phyloP scores from a whole-genome alignment of 1,139 yeast species.

The Zygoascus hellenicus region DNA sequence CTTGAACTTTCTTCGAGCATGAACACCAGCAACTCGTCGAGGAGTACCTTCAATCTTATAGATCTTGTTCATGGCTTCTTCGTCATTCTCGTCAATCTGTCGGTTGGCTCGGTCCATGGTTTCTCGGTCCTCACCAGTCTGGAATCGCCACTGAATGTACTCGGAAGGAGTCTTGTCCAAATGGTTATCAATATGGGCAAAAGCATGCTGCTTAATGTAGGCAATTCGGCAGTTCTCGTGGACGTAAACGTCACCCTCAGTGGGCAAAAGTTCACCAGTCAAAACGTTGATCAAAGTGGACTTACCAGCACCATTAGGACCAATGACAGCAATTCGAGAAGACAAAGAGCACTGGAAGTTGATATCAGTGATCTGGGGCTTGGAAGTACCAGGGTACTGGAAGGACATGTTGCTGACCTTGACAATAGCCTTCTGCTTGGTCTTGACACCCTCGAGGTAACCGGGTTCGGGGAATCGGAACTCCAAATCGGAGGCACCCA shows the following conservation, averaged over 20 bases:
- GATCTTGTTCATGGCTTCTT: slow-evolving; percentile 97
- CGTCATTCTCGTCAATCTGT: slow-evolving; percentile 95
- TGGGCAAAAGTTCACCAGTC: slow-evolving; percentile 99
- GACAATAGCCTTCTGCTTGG: slow-evolving; percentile 99
- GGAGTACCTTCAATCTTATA: slow-evolving; percentile 98
- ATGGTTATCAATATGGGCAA: slow-evolving; percentile 97
- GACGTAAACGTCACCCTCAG: slow-evolving; percentile 95
- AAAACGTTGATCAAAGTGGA: slow-evolving; percentile 96
- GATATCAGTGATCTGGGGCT: slow-evolving; percentile 86
- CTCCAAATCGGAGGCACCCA: slow-evolving; percentile 95
- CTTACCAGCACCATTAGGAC: slow-evolving; percentile 99
- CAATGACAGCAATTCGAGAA: slow-evolving; percentile 99
- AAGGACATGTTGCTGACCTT: slow-evolving; percentile 93
- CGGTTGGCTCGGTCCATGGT: slow-evolving; percentile 99
- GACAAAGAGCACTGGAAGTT: slow-evolving; percentile 98
- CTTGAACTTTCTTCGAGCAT: slow-evolving; percentile 99
- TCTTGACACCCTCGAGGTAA: slow-evolving; percentile 99
- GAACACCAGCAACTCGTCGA: slow-evolving; percentile 94
- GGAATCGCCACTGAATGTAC: slow-evolving; percentile 99
- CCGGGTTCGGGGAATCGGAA: slow-evolving; percentile 99
- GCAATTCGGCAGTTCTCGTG: slow-evolving; percentile 99
- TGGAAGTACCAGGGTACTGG: slow-evolving; percentile 98
- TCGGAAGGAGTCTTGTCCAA: slow-evolving; percentile 99
- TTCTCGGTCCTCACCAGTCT: slow-evolving; percentile 99
- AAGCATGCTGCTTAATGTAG: slow-evolving; percentile 99